Evolutionary conservation across 805 yeast genomes (phyloP), one percentile per base, ranked within the genome.

Genomic region (Candida berthetii): DNA sequence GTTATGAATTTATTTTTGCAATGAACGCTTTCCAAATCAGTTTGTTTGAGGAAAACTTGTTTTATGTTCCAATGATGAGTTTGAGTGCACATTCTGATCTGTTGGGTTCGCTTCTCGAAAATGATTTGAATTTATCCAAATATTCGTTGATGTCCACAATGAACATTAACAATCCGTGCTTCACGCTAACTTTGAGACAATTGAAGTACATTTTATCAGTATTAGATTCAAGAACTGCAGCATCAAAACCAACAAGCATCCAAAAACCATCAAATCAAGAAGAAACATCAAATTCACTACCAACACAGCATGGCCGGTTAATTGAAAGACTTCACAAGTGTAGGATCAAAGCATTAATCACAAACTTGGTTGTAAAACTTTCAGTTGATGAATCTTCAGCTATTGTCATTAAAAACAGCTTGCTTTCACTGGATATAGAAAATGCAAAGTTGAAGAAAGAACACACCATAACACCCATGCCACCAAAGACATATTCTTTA

Each of bases 21-120:
- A 3, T 36, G 2, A 36, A 36, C 27, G 32, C 19, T 36, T 16
- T 17, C 29, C 39, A 31, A 29, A 17, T 37, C 4, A 28, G 14
- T 25, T 15, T 37, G 15, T 29, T 37, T 1, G 14, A 20, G 10
- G 28, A 37, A 18, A 37, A 28, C 9, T 29, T 37, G n/a, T 13
- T 37, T 4, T 37, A 37, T 29, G 15, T 37, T 10, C 39, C 39
- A 29, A 31, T 37, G 25, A 13, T 31, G 17, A 37, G 27, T 31
- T n/a, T 37, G 6, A 31, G 34, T 19, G 18, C 16, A 18, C 39
- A 37, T 20, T 19, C 35, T 10, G 34, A 37, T 31, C 20, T 37
- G 3, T 15, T 31, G 19, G 27, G 28, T 6, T 20, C 24, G 18
- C 4, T 19, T 19, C 9, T 29, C 3, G 22, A 22, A 7, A 17